A percentile compares a stretch with the other conserved stretches of the same genome.
Evolutionary conservation across 805 yeast genomes (phyloP).

Genomic region (Sugiyamaella boreocaroliniensis): DNA sequence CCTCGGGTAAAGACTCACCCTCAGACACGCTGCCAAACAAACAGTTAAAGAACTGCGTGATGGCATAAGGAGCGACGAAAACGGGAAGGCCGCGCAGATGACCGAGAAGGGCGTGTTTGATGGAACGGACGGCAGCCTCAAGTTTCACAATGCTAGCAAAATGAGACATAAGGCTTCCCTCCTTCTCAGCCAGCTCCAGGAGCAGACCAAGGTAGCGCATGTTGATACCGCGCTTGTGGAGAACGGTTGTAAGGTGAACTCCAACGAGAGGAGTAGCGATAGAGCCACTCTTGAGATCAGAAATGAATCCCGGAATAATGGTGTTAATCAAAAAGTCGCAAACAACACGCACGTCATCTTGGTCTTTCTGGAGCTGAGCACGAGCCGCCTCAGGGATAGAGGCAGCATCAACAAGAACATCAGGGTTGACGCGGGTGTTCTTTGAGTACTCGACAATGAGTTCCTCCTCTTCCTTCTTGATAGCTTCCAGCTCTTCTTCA

Average conservation of each 20-base stretch:
- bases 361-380: constrained; percentile 42
- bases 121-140: constrained; percentile 76
- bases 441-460: constrained; percentile 1
- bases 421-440: constrained; percentile 58
- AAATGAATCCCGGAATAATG: constrained; percentile 58
- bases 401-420: constrained; percentile 46
- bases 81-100: constrained; percentile 43
- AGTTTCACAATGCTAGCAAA: constrained; percentile 46
- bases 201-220: constrained; percentile 76
- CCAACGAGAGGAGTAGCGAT: constrained; percentile 74
- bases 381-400: constrained; percentile 33
- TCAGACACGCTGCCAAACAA: constrained; percentile 35
- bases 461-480: background rate
- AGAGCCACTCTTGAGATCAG: constrained; percentile 45
- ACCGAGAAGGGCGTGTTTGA: constrained; percentile 64
- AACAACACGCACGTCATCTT: constrained; percentile 59
- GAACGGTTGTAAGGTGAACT: constrained; percentile 52
- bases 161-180: constrained; percentile 33
- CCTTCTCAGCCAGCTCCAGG: constrained; percentile 25
- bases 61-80: constrained; percentile 49
- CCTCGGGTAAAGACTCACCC: background rate
- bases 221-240: constrained; percentile 83
- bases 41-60: constrained; percentile 62
- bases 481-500: constrained; percentile 25
- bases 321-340: constrained; percentile 53